phyloP scores from a whole-genome alignment of 345 rosid genomes.

The Zanthoxylum bungeanum region DNA sequence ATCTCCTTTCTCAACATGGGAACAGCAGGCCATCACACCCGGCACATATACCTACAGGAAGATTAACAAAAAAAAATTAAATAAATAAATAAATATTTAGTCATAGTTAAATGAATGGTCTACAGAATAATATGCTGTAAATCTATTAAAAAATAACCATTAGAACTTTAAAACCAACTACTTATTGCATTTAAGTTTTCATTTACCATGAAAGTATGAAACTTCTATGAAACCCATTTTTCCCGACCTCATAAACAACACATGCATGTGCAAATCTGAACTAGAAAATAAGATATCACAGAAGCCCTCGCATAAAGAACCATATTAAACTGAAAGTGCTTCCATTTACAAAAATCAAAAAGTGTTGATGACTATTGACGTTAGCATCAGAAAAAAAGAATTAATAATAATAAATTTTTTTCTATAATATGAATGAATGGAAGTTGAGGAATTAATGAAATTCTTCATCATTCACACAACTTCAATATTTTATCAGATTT shows the following conservation, averaged over 20 bases:
- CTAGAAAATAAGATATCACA: neutral
- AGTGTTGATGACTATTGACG: neutral
- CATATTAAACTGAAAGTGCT: neutral
- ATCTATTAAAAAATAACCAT: neutral
- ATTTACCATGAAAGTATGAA: neutral
- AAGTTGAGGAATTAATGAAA: neutral
- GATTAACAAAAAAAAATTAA: conserved; percentile 22
- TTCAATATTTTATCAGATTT: neutral
- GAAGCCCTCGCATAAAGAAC: neutral
- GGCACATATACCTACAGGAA: conserved; percentile 82
- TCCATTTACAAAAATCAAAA: neutral
- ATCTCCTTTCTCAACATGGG: conserved; percentile 96
- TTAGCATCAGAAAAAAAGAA: neutral
- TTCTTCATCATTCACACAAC: neutral
- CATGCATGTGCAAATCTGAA: neutral
- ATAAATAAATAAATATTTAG: neutral
- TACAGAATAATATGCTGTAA: neutral
- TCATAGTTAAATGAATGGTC: neutral
- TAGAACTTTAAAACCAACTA: neutral
- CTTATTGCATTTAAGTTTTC: neutral
- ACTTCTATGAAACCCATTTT: neutral
- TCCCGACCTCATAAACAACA: neutral
- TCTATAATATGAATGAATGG: too few species aligned
- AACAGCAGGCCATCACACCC: conserved; percentile 94
- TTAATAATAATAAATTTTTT: too few species aligned